phyloP scores from a whole-genome alignment of 164 flowering plant genomes.

The Vitis amurensis region DNA sequence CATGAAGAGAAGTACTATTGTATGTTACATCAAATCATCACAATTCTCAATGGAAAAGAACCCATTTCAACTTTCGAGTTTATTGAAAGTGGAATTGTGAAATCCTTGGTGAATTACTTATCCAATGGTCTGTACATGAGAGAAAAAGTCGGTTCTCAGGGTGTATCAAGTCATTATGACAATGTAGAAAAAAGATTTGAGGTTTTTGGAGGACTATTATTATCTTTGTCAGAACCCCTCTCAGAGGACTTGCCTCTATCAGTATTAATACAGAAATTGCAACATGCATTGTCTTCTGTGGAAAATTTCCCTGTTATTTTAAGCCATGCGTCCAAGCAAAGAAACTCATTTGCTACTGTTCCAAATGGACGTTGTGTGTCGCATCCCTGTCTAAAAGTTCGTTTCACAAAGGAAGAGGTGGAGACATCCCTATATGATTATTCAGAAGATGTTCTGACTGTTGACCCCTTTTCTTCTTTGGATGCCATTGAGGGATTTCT shows the following conservation, averaged over 20 bases:
- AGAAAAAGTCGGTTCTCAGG: conserved; percentile 16
- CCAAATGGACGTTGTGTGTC: conserved; percentile 45
- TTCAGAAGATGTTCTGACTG: conserved; percentile 43
- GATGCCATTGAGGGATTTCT: conserved; percentile 67
- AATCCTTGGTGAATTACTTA: conserved; percentile 57
- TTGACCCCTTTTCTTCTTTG: conserved; percentile 71
- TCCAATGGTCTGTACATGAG: conserved; percentile 48
- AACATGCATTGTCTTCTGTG: conserved; percentile 65
- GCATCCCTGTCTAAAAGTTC: conserved; percentile 71
- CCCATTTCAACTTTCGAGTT: conserved; percentile 91
- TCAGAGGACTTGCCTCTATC: conserved; percentile 39
- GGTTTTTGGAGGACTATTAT: conserved; percentile 52
- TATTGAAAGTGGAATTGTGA: conserved; percentile 82
- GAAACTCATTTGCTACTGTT: conserved; percentile 56
- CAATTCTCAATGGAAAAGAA: conserved; percentile 56
- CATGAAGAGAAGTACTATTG: conserved; percentile 47
- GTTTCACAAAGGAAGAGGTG: conserved; percentile 62
- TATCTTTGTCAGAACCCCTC: conserved; percentile 24
- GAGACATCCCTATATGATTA: conserved; percentile 53
- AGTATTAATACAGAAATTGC: conserved; percentile 53
- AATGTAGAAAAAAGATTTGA: conserved; percentile 57
- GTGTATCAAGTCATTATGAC: conserved; percentile 6
- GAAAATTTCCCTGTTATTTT: conserved; percentile 75
- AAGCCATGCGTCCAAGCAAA: conserved; percentile 39
- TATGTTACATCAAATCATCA: conserved; percentile 49